Conservation (phyloP, 352 stramenopile species). For the Globisporangium cystogenes region DNA sequence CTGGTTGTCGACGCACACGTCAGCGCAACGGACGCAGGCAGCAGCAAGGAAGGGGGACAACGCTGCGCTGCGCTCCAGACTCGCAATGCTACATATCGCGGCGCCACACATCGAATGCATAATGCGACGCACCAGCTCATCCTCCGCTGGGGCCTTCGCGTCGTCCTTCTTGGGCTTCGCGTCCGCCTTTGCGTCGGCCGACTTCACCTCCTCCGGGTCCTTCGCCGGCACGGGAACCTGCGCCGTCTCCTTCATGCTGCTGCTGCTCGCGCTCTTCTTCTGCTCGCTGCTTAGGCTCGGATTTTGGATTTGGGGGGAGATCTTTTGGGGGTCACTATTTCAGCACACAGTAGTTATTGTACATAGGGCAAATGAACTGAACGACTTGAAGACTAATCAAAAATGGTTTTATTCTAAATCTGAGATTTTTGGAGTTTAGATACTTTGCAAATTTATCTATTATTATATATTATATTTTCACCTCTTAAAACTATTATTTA, state of each 20-base stretch:
- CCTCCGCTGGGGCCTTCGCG: conserved; percentile 26
- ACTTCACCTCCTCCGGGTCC: conserved; percentile 49
- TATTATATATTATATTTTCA: too few species aligned
- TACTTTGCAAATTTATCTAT: too few species aligned
- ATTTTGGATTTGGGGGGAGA: neutral
- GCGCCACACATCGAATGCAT: neutral
- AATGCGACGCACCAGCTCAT: conserved; percentile 56
- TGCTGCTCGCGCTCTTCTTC: conserved; percentile 8
- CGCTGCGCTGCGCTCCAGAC: neutral
- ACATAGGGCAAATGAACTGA: too few species aligned
- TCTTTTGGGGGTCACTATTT: neutral
- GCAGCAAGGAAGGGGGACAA: too few species aligned
- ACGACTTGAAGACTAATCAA: too few species aligned
- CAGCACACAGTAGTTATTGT: too few species aligned
- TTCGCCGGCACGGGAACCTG: conserved; percentile 51
- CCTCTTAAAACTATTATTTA: too few species aligned
- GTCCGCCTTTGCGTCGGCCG: conserved; percentile 14
- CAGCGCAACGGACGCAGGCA: neutral
- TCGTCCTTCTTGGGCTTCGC: conserved; percentile 19
- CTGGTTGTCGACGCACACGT: conserved; percentile 16
- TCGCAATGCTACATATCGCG: neutral
- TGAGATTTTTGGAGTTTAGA: too few species aligned
- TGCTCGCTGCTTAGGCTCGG: neutral
- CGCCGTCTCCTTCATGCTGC: conserved; percentile 62
- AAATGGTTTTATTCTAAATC: too few species aligned